phyloP scores from a whole-genome alignment of 257 asterid species.

The Petunia axillaris region DNA sequence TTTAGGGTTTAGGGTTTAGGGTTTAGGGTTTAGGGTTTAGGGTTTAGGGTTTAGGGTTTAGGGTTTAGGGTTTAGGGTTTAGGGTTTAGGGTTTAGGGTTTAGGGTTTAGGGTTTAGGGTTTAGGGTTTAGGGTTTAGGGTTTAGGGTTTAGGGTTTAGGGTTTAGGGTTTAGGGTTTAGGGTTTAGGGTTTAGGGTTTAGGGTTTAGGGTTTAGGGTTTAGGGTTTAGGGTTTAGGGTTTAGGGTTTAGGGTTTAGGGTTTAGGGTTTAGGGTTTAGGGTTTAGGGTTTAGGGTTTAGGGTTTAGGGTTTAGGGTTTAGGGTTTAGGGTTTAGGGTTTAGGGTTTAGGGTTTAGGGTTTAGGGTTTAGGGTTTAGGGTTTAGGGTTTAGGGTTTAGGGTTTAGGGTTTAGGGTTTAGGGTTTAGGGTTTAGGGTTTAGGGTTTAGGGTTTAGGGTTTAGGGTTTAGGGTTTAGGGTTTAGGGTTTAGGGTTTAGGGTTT shows the following conservation, averaged over 20 bases:
- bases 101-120: neutral
- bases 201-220: neutral
- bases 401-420: neutral
- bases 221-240: neutral
- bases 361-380: neutral
- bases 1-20: neutral
- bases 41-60: constrained; percentile 14
- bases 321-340: neutral
- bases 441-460: too few relatives aligned
- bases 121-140: neutral
- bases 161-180: neutral
- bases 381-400: neutral
- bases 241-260: neutral
- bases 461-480: too few relatives aligned
- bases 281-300: neutral
- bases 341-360: neutral
- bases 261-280: constrained; percentile 3
- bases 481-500: too few relatives aligned
- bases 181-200: neutral
- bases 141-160: neutral
- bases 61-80: constrained; percentile 18
- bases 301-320: neutral
- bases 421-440: too few relatives aligned
- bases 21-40: constrained; percentile 17
- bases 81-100: neutral